Evolutionary conservation across 2,329 filamentous ascomycete species (phyloP).

Genomic region (Fusarium burgessii): DNA sequence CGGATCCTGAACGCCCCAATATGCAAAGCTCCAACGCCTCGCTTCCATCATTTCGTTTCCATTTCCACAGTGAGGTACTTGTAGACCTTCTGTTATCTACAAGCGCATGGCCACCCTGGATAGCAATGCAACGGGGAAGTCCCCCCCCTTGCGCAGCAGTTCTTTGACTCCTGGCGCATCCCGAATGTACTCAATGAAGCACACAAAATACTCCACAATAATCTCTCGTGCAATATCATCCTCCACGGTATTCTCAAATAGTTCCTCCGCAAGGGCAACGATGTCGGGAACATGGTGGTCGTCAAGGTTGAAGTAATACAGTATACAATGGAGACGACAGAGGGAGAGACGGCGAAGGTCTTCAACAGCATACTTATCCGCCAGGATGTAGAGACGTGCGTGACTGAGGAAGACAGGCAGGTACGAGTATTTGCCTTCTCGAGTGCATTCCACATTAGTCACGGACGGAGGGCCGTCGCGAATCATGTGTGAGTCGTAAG

Average conservation of each 20-base stretch:
- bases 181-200: slow-evolving; percentile 36
- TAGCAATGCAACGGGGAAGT: slow-evolving; percentile 39
- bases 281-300: slow-evolving; percentile 33
- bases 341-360: slow-evolving; percentile 32
- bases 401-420: slow-evolving; percentile 39
- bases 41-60: not conserved
- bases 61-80: not conserved
- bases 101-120: slow-evolving; percentile 27
- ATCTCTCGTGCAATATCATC: slow-evolving; percentile 36
- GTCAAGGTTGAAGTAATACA: slow-evolving; percentile 30
- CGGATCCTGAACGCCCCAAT: not conserved
- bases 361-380: slow-evolving; percentile 43
- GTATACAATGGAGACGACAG: slow-evolving; percentile 35
- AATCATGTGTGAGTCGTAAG: not conserved
- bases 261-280: slow-evolving; percentile 26
- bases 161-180: slow-evolving; percentile 23
- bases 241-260: slow-evolving; percentile 42
- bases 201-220: slow-evolving; percentile 37
- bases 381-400: slow-evolving; percentile 42
- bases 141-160: slow-evolving; percentile 28
- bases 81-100: not conserved
- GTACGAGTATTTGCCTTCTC: slow-evolving; percentile 14
- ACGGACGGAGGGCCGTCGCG: not conserved
- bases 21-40: slow-evolving; percentile 20
- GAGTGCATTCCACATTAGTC: not conserved